Evolutionary conservation across 257 asterid genomes (phyloP).

Genomic region (Solanum commersonii): DNA sequence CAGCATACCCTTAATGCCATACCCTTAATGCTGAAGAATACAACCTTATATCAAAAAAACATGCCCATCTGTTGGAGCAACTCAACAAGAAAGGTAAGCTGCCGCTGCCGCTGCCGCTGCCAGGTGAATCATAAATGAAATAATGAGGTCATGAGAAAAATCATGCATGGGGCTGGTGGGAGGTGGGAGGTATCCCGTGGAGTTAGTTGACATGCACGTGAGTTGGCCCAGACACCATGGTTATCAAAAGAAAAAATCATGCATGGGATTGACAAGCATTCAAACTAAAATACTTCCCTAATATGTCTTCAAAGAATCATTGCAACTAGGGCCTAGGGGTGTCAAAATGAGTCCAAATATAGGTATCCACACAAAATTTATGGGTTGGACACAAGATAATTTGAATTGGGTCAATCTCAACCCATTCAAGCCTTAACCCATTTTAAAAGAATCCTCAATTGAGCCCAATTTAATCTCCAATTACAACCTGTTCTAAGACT

Average conservation of each 20-base stretch:
- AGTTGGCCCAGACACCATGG: background rate
- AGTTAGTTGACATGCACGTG: background rate
- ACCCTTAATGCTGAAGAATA: too few relatives aligned
- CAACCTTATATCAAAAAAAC: too few relatives aligned
- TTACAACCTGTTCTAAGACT: too few relatives aligned
- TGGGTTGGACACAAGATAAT: too few relatives aligned
- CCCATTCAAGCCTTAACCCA: too few relatives aligned
- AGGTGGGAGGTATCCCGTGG: background rate
- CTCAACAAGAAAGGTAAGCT: background rate
- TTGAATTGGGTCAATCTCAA: too few relatives aligned
- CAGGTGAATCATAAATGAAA: background rate
- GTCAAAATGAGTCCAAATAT: too few relatives aligned
- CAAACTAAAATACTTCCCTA: background rate
- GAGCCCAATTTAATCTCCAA: too few relatives aligned
- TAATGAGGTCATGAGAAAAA: background rate
- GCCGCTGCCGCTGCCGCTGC: background rate
- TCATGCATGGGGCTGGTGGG: background rate
- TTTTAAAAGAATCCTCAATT: too few relatives aligned
- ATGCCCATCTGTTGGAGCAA: background rate
- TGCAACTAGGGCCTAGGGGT: background rate
- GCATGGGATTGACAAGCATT: background rate
- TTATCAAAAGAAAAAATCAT: background rate
- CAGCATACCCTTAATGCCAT: too few relatives aligned
- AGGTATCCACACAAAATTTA: too few relatives aligned
- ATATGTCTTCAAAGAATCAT: background rate